Percentiles rank a stretch among this genome's conserved stretches.
Evolutionary conservation across 2,329 filamentous ascomycete species (phyloP).

Genomic region (Dothideomycetes sp.): DNA sequence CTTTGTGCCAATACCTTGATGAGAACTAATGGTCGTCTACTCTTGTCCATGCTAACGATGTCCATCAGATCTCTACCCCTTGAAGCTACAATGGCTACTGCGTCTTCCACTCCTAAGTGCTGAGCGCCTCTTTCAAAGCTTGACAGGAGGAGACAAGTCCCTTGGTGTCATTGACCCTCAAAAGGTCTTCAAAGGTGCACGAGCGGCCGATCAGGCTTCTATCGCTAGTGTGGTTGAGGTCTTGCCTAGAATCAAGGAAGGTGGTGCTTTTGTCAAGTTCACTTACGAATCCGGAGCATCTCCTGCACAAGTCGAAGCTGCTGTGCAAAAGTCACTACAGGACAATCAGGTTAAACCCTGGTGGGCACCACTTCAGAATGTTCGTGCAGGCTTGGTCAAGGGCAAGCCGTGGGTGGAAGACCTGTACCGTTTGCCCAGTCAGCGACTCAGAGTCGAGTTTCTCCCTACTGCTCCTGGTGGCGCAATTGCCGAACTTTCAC

Average conservation of each 20-base stretch:
- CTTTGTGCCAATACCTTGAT: too few species aligned
- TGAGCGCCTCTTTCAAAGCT: constrained; percentile 37
- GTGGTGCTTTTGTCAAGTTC: constrained; percentile 88
- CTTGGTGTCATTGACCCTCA: constrained; percentile 48
- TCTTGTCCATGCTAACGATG: too few species aligned
- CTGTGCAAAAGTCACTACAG: constrained; percentile 54
- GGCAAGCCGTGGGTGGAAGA: constrained; percentile 94
- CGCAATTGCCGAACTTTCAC: constrained; percentile 66
- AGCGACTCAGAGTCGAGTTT: constrained; percentile 74
- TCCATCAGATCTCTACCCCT: constrained; percentile 76
- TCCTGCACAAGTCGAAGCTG: constrained; percentile 47
- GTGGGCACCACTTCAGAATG: constrained; percentile 73
- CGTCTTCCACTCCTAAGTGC: constrained; percentile 40
- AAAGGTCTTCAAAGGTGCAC: constrained; percentile 41
- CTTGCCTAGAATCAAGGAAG: constrained; percentile 77
- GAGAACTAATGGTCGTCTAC: too few species aligned
- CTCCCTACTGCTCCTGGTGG: constrained; percentile 62
- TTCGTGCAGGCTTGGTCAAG: constrained; percentile 63
- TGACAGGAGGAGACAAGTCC: constrained; percentile 43
- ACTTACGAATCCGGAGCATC: constrained; percentile 30
- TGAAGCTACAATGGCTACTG: constrained; percentile 59
- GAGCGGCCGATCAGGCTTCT: constrained; percentile 18
- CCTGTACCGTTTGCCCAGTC: constrained; percentile 70
- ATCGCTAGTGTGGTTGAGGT: constrained; percentile 66
- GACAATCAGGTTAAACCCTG: constrained; percentile 71